Conservation (phyloP, 306 rosid species). For the Prunus padus region DNA sequence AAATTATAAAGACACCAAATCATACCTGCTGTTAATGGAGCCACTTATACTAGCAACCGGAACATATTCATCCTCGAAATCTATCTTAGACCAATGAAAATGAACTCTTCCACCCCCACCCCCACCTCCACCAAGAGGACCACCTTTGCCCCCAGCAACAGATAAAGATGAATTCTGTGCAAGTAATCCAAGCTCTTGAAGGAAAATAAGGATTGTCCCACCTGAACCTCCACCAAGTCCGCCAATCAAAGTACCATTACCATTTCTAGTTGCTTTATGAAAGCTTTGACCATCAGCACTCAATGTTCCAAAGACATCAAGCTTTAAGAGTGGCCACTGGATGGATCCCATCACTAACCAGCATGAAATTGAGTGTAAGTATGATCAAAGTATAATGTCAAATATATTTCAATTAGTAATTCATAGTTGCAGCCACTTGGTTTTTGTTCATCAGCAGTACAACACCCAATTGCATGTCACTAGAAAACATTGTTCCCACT, state of each 20-base stretch:
- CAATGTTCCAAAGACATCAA: conserved; percentile 77
- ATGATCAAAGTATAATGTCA: conserved; percentile 11
- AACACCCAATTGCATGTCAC: background rate
- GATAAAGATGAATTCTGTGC: conserved; percentile 70
- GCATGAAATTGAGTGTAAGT: conserved; percentile 27
- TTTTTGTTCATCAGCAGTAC: background rate
- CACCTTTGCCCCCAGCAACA: conserved; percentile 85
- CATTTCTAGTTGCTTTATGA: conserved; percentile 42
- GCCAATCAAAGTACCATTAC: conserved; percentile 66
- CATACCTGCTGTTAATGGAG: conserved; percentile 70
- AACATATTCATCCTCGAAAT: conserved; percentile 67
- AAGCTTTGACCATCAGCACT: conserved; percentile 92
- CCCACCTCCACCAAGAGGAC: conserved; percentile 90
- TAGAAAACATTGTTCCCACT: background rate
- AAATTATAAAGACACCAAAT: conserved; percentile 4
- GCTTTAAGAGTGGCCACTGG: conserved; percentile 87
- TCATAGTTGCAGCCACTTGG: background rate
- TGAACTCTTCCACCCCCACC: conserved; percentile 99
- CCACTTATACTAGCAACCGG: conserved; percentile 86
- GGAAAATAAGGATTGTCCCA: conserved; percentile 95
- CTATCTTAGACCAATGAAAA: conserved; percentile 93
- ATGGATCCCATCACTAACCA: conserved; percentile 85
- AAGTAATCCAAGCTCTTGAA: conserved; percentile 76
- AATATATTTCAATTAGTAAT: background rate
- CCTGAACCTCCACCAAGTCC: conserved; percentile 99